Percentiles rank a stretch among this genome's conserved stretches.
Conservation (phyloP, 148 eudicot species). For the Camellia granthamiana region DNA sequence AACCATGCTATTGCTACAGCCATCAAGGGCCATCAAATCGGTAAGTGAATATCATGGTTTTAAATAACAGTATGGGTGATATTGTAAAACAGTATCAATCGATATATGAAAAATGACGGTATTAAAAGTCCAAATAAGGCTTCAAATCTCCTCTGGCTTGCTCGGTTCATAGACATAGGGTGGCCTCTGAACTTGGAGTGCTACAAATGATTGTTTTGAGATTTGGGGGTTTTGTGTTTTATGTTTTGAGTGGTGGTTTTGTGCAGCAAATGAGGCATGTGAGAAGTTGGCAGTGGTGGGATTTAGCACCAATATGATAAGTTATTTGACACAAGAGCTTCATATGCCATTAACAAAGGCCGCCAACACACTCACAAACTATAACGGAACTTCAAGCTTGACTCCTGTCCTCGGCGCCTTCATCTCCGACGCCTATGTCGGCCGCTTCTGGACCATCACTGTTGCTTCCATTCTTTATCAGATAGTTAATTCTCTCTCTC, state of each 20-base stretch:
- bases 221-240: background rate
- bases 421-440: conserved; percentile 64
- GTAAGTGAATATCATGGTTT: too few relatives aligned
- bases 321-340: conserved; percentile 70
- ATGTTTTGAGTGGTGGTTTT: background rate
- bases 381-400: conserved; percentile 72
- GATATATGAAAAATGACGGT: too few relatives aligned
- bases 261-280: conserved; percentile 77
- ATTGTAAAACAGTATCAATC: too few relatives aligned
- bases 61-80: too few relatives aligned
- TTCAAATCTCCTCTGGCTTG: too few relatives aligned
- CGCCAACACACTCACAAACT: conserved; percentile 89
- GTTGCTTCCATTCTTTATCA: conserved; percentile 76
- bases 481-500: conserved; percentile 34
- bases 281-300: conserved; percentile 97
- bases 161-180: background rate
- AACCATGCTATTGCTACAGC: too few relatives aligned
- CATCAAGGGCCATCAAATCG: too few relatives aligned
- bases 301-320: conserved; percentile 70
- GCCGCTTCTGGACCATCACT: conserved; percentile 83
- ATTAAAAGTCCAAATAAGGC: too few relatives aligned
- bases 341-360: conserved; percentile 84
- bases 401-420: conserved; percentile 90
- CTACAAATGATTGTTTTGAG: background rate
- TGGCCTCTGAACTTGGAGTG: too few relatives aligned